A percentile compares a stretch with the other conserved stretches of the same genome.
Evolutionary conservation across 495 filamentous ascomycete species (phyloP).

Genomic region (Umbilicaria muhlenbergii): DNA sequence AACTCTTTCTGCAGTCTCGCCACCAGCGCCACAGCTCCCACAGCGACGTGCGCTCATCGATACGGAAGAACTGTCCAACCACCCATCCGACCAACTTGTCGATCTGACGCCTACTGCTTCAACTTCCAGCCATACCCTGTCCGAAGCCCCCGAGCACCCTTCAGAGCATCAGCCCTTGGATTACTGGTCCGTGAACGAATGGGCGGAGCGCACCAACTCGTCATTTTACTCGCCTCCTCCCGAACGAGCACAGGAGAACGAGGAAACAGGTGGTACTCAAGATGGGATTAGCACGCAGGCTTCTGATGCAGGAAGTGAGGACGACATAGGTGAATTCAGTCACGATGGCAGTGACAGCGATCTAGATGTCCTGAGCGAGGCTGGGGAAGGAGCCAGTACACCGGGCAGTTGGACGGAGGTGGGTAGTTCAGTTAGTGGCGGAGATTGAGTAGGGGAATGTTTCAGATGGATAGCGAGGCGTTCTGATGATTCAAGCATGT

Average conservation of each 20-base stretch:
- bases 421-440: slow-evolving; percentile 51
- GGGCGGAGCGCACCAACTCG: slow-evolving; percentile 14
- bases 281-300: slow-evolving; percentile 14
- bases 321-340: slow-evolving; percentile 6
- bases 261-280: slow-evolving; percentile 24
- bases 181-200: slow-evolving; percentile 17
- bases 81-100: slow-evolving; percentile 24
- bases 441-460: slow-evolving; percentile 11
- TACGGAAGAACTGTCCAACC: slow-evolving; percentile 20
- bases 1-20: slow-evolving; percentile 4
- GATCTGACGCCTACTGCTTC: slow-evolving; percentile 29
- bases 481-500: no score
- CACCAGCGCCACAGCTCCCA: slow-evolving; percentile 7
- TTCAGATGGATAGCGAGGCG: no score
- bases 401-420: slow-evolving; percentile 68
- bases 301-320: slow-evolving; percentile 11
- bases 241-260: slow-evolving; percentile 22
- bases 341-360: slow-evolving; percentile 17
- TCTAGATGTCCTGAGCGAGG: slow-evolving; percentile 51
- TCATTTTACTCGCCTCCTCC: slow-evolving; percentile 18
- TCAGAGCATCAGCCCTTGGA: slow-evolving; percentile 15
- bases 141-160: slow-evolving; percentile 20
- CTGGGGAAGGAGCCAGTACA: slow-evolving; percentile 43
- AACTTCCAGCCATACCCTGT: slow-evolving; percentile 8
- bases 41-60: slow-evolving; percentile 14